Base-by-base conservation (phyloP, 495 filamentous ascomycete species). In the Neurospora sp. region DNA sequence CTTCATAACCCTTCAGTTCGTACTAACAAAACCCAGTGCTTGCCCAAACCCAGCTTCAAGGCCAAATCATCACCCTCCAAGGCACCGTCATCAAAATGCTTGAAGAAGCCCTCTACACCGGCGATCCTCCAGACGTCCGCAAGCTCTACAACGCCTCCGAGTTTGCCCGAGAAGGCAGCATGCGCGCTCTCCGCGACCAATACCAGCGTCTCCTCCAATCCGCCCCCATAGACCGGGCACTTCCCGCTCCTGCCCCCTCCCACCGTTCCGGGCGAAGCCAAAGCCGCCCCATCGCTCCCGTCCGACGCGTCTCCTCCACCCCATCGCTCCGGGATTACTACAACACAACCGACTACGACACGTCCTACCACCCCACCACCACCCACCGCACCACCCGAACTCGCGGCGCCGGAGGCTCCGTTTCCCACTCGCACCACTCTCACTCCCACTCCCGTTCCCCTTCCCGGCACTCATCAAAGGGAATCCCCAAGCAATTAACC, bases 181-280 rank as follows among this genome's bases (percentile, higher is more conserved):
- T 82, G 40, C 76, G 77, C 31, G 81, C 80, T 4, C 74, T 82
- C n/a, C 76, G 76, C 1, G 80, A 82, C 22, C 81, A 82, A 69
- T 80, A 81, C 70, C 76, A 77, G 42, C 80, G 81, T 14, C 69
- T 82, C 9, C 77, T 79, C 14, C 65, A 74, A 16, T 45, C 75
- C 0, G 68, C 75, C 10, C 72, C 73, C 12, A 38, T 59, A 18
- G 61, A 40, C 27, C 14, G 14, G 1, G 53, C 53, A 35, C 53
- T 65, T 31, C 53, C 27, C 14, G 53, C 53, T 18, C 53, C 27
- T 27, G 47, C 47, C 1, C 20, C 47, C 20, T 59, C 47, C 4
- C 20, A 59, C 20, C 47, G 22, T 27, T 59, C 47, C 10, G 4
- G 4, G 0, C 47, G 20, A 12, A 59, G 47, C 0, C 47, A 59